Evolutionary conservation across 306 rosid species (phyloP).

Genomic region (Cercis canadensis): DNA sequence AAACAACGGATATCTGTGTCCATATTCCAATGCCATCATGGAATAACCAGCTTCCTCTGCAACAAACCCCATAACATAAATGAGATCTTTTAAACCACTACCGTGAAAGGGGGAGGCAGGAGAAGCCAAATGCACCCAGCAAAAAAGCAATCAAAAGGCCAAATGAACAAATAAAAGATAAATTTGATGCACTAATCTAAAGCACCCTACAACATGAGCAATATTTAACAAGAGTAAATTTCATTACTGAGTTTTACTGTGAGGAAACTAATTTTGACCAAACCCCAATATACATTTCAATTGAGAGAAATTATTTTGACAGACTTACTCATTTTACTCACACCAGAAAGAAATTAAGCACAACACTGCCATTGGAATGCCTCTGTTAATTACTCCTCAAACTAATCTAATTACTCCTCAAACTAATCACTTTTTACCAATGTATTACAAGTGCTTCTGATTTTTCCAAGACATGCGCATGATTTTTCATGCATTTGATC

Average conservation of each 20-base stretch:
- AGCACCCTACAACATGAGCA: not conserved
- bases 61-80: slow-evolving; percentile 32
- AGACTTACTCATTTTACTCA: too few species aligned
- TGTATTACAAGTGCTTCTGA: not conserved
- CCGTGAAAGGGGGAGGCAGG: not conserved
- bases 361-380: not conserved
- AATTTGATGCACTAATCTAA: slow-evolving; percentile 6
- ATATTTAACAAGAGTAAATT: not conserved
- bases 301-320: not conserved
- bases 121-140: not conserved
- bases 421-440: not conserved
- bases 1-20: slow-evolving; percentile 49
- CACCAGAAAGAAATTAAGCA: not conserved
- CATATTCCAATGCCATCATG: slow-evolving; percentile 57
- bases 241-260: not conserved
- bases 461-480: not conserved
- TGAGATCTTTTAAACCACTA: slow-evolving; percentile 28
- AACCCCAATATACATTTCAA: slow-evolving; percentile 1
- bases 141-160: too few species aligned
- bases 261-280: not conserved
- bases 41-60: slow-evolving; percentile 79
- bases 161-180: not conserved
- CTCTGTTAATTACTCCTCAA: not conserved
- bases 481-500: not conserved
- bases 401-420: not conserved